Evolutionary conservation across 1,139 yeast genomes (phyloP).

Genomic region (Saccharomyces hybrid): DNA sequence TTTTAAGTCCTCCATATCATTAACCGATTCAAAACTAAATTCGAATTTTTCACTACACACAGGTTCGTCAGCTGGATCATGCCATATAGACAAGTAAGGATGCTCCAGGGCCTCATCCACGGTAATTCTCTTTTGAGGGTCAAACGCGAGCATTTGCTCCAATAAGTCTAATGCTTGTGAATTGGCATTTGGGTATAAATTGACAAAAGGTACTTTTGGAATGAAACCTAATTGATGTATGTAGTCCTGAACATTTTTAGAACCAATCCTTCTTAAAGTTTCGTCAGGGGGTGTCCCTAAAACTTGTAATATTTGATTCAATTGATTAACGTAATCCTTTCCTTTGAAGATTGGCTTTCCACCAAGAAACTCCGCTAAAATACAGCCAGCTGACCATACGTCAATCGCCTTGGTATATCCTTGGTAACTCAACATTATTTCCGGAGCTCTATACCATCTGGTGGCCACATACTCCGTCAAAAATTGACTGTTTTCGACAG

Average conservation of each 20-base stretch:
- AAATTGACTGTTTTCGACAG: conserved; percentile 82
- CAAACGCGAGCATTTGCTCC: conserved; percentile 75
- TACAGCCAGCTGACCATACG: conserved; percentile 96
- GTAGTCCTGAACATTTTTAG: conserved; percentile 85
- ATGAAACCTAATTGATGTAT: conserved; percentile 78
- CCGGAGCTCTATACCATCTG: conserved; percentile 98
- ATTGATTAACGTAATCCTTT: conserved; percentile 90
- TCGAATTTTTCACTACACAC: conserved; percentile 77
- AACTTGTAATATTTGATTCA: conserved; percentile 76
- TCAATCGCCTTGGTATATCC: conserved; percentile 94
- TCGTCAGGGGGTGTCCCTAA: conserved; percentile 89
- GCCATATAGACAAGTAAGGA: conserved; percentile 90
- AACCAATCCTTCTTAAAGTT: conserved; percentile 76
- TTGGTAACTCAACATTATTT: conserved; percentile 88
- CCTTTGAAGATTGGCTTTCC: conserved; percentile 92
- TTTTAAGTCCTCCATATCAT: conserved; percentile 71
- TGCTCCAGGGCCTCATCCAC: conserved; percentile 86
- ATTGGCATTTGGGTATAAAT: conserved; percentile 75
- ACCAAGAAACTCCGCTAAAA: conserved; percentile 85
- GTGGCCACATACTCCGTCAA: conserved; percentile 97
- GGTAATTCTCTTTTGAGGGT: conserved; percentile 78
- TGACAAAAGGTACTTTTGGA: conserved; percentile 71
- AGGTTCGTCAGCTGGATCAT: conserved; percentile 93
- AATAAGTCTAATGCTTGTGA: conserved; percentile 81
- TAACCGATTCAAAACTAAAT: conserved; percentile 80